Evolutionary conservation across 768 basidiomycete genomes (phyloP), one percentile per base, ranked within the genome.

Genomic region (Lactifluus subvellereus): DNA sequence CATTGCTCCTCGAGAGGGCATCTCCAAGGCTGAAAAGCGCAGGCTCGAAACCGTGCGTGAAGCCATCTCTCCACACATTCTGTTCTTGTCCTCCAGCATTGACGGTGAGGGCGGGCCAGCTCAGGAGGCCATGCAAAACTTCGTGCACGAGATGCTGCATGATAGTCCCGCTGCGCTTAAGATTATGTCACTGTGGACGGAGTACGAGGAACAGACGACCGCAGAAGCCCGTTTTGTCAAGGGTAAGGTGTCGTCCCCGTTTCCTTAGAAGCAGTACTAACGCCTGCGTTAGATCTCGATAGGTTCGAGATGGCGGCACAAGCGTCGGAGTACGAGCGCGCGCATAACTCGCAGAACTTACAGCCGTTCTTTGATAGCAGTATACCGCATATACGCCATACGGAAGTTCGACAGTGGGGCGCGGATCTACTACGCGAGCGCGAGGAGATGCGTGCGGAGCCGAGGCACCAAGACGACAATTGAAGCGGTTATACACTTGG

Each of bases 121-220:
- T 59, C 72, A 93, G 85, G 87, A 88, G 70, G 94, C 94, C 2
- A 98, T 98, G 88, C 82, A 87, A 56, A 91, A 91, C 64, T 94
- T 98, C 71, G 79, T 90, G 4, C 80, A 90, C 57, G 89, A 89
- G 59, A 95, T 98, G 91, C 74, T 98, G n/a, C 90, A 91, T 65
- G 74, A 82, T 43, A 84, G 81, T 61, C 81, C 85, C 16, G 84
- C 86, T 0, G 87, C 88, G 5, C 77, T 84, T 58, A 81, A 80
- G 37, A 91, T 94, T 22, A 74, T 83, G 65, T 75, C 80, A 0
- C 73, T 95, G 0, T 96, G 90, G 89, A 75, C 84, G 88, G 92
- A 96, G 74, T 95, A 96, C 70, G 93, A 96, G 76, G 84, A 82
- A 37, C 84, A 84, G 2, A 69, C 77, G 65, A 87, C 87, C 0